Conservation (phyloP, 768 basidiomycete genomes). For the Xerocomus brunneocitrinus region DNA sequence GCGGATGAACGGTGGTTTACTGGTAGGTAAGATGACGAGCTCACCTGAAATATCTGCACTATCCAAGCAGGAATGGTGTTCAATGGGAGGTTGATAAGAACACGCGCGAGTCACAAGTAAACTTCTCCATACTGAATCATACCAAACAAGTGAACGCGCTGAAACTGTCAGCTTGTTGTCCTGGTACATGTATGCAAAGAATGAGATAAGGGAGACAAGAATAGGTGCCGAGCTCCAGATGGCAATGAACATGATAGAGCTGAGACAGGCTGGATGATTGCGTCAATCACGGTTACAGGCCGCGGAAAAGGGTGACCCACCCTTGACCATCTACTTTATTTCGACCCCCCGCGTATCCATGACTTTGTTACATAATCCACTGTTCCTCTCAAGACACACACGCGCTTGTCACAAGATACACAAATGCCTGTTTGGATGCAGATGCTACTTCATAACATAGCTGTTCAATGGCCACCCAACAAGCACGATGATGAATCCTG, state of each 20-base stretch:
- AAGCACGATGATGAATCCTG: constrained; percentile 40
- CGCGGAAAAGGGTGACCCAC: constrained; percentile 31
- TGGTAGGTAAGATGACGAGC: not conserved
- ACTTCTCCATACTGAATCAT: constrained; percentile 63
- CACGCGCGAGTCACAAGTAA: not conserved
- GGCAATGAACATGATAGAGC: constrained; percentile 63
- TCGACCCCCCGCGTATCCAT: constrained; percentile 57
- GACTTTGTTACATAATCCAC: constrained; percentile 41
- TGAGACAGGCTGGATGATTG: constrained; percentile 53
- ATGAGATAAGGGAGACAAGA: constrained; percentile 74
- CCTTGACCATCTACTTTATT: constrained; percentile 72
- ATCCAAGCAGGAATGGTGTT: constrained; percentile 79
- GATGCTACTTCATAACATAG: constrained; percentile 34
- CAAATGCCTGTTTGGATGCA: constrained; percentile 32
- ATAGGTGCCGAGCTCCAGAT: constrained; percentile 78
- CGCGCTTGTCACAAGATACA: constrained; percentile 38
- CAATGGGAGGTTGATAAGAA: constrained; percentile 35
- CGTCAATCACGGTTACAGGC: not conserved
- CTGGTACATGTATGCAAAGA: constrained; percentile 65
- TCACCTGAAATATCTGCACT: constrained; percentile 65
- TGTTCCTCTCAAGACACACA: constrained; percentile 40
- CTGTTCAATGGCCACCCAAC: constrained; percentile 40
- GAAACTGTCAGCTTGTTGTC: constrained; percentile 74
- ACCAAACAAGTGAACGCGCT: constrained; percentile 81
- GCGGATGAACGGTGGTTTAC: constrained; percentile 23